Conservation (phyloP, 805 yeast genomes). For the Babjeviella inositovora region DNA sequence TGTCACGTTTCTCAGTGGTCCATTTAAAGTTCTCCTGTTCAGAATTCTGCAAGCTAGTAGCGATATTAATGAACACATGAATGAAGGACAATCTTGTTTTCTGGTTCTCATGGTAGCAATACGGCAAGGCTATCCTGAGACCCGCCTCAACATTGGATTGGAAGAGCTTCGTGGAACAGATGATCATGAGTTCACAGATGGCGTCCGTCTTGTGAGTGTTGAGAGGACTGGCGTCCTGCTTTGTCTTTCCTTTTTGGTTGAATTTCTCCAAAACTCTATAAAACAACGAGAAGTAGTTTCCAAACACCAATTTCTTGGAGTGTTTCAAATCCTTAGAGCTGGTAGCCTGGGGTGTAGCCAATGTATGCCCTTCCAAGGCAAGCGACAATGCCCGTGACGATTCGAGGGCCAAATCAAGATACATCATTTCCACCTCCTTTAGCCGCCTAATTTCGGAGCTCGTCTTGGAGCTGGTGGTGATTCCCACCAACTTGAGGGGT, state of each 20-base stretch:
- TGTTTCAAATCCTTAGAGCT: conserved; percentile 34
- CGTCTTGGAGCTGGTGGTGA: conserved; percentile 1
- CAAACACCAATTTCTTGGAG: conserved; percentile 45
- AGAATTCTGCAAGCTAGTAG: conserved; percentile 13
- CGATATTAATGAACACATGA: conserved; percentile 60
- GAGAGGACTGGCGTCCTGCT: conserved; percentile 5
- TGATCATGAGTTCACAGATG: conserved; percentile 47
- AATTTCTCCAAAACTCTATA: conserved; percentile 35
- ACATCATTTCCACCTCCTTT: conserved; percentile 27
- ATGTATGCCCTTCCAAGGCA: conserved; percentile 35
- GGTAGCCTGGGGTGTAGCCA: conserved; percentile 42
- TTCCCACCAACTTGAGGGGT: conserved; percentile 9
- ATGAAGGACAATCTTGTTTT: conserved; percentile 58
- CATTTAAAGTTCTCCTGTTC: conserved; percentile 6
- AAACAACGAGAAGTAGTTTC: conserved; percentile 48
- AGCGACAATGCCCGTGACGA: conserved; percentile 40
- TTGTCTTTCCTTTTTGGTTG: too few species aligned
- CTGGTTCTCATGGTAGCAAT: conserved; percentile 58
- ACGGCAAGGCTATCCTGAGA: conserved; percentile 55
- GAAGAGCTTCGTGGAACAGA: conserved; percentile 51
- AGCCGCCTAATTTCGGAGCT: conserved; percentile 8
- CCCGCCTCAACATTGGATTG: conserved; percentile 69
- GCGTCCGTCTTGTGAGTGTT: conserved; percentile 34
- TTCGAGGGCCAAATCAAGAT: conserved; percentile 48
- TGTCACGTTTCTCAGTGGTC: conserved; percentile 7